These are phyloP conservation scores for Leccinum truebloodii DNA, from an alignment of 768 basidiomycete genomes.

Conservation along the genomic window DNA sequence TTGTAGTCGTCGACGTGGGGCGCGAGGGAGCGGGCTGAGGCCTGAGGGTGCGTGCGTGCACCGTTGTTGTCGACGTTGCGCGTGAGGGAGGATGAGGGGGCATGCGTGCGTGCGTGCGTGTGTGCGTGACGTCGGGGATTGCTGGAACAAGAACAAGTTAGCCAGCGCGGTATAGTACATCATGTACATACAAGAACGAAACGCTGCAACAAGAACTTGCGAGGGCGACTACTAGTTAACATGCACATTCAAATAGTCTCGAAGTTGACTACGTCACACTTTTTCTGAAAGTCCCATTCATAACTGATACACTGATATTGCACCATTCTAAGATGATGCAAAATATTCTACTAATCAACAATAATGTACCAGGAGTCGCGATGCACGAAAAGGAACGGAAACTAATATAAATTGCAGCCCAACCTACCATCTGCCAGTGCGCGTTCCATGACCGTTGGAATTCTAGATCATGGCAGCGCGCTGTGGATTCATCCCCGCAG, in stretches of 20 bases:
- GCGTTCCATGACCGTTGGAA: slow-evolving; percentile 36
- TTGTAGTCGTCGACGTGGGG: too few species aligned
- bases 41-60: too few species aligned
- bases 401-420: slow-evolving; percentile 15
- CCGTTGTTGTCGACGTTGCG: too few species aligned
- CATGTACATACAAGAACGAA: slow-evolving; percentile 30
- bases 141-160: too few species aligned
- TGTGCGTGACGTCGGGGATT: too few species aligned
- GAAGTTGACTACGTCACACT: background rate
- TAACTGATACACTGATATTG: too few species aligned
- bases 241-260: background rate
- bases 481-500: slow-evolving; percentile 65
- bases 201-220: slow-evolving; percentile 39
- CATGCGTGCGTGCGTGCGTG: too few species aligned
- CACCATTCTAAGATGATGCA: too few species aligned
- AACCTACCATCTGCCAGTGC: slow-evolving; percentile 32
- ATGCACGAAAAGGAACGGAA: slow-evolving; percentile 19
- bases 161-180: slow-evolving; percentile 16
- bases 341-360: slow-evolving; percentile 26
- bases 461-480: slow-evolving; percentile 68
- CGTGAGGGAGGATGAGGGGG: too few species aligned
- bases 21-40: too few species aligned
- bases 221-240: slow-evolving; percentile 12
- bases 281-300: slow-evolving; percentile 8
- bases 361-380: slow-evolving; percentile 20